Percentiles rank a stretch among this genome's conserved stretches.
Conservation (phyloP, 1,284 basidiomycete species). For the Rhizopogon hawkerae region DNA sequence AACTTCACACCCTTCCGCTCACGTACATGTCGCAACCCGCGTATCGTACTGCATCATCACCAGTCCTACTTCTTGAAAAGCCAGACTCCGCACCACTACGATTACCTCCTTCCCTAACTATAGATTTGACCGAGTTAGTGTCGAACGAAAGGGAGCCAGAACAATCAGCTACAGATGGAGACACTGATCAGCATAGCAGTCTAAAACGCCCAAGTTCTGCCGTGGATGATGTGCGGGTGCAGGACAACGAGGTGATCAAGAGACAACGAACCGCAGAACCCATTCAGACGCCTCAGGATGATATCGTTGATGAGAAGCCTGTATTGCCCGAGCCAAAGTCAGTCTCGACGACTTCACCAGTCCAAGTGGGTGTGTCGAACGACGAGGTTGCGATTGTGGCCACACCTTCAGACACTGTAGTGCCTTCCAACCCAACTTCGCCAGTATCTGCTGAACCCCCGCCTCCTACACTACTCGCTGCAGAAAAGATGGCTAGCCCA, state of each 20-base stretch:
- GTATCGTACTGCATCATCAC: neutral
- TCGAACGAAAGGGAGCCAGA: neutral
- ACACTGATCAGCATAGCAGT: neutral
- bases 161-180: neutral
- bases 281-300: neutral
- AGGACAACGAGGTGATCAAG: neutral
- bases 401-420: slow-evolving; percentile 1
- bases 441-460: neutral
- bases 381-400: neutral
- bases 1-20: neutral
- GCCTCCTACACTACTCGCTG: neutral
- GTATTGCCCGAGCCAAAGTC: neutral
- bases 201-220: neutral
- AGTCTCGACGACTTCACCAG: neutral
- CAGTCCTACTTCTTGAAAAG: neutral
- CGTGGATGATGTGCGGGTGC: neutral
- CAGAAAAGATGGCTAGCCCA: neutral
- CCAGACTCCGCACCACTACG: neutral
- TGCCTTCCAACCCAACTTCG: neutral
- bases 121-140: neutral
- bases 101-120: neutral
- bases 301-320: neutral
- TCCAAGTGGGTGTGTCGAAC: neutral
- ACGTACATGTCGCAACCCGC: neutral
- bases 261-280: neutral